Percentiles rank a stretch among this genome's conserved stretches.
Conservation (phyloP, 1,139 yeast species). For the Debaryomyces coudertii region DNA sequence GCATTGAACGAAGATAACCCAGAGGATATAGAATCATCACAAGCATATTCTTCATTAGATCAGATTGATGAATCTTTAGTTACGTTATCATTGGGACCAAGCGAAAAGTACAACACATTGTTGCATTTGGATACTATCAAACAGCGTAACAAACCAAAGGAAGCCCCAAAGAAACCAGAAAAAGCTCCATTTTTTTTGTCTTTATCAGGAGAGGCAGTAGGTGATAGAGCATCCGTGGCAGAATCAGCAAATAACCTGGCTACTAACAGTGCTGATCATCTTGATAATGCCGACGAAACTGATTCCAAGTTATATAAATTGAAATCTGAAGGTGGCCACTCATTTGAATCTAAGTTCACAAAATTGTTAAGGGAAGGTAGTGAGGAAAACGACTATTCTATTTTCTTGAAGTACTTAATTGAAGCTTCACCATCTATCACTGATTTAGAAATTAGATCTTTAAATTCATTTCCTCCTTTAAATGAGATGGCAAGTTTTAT, state of each 20-base stretch:
- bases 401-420: constrained; percentile 60
- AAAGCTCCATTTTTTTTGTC: constrained; percentile 81
- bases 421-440: constrained; percentile 73
- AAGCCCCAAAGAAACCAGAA: constrained; percentile 85
- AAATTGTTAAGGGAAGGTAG: constrained; percentile 58
- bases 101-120: constrained; percentile 76
- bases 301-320: constrained; percentile 32
- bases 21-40: constrained; percentile 24
- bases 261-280: constrained; percentile 14
- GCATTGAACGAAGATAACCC: constrained; percentile 49
- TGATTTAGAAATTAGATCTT: constrained; percentile 84
- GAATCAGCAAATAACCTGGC: constrained; percentile 38
- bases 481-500: constrained; percentile 69
- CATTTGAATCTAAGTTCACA: constrained; percentile 78
- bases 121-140: constrained; percentile 82
- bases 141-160: constrained; percentile 85
- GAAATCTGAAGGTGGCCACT: constrained; percentile 23
- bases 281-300: constrained; percentile 20
- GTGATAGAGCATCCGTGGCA: constrained; percentile 68
- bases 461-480: constrained; percentile 65
- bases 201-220: constrained; percentile 64
- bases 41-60: constrained; percentile 56
- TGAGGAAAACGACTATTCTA: constrained; percentile 40
- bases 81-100: constrained; percentile 77
- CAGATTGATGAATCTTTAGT: constrained; percentile 67